These are phyloP conservation scores for Rhodocollybia butyracea DNA, from an alignment of 768 basidiomycete species.

Conservation along the genomic window DNA sequence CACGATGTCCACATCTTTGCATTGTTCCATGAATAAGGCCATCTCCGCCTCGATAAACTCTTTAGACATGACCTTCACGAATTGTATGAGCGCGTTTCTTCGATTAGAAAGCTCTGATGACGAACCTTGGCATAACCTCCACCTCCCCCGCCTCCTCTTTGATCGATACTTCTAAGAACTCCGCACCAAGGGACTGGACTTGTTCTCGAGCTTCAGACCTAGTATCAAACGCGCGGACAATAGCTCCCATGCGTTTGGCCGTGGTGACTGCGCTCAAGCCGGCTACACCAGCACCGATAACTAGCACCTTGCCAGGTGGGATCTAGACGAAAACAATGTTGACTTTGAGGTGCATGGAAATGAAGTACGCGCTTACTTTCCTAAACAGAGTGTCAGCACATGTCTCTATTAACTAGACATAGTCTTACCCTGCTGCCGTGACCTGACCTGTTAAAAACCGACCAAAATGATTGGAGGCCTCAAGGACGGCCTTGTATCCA, in stretches of 20 bases:
- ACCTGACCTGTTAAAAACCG: constrained; percentile 89
- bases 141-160: constrained; percentile 76
- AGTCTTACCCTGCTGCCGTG: constrained; percentile 78
- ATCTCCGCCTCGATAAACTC: constrained; percentile 67
- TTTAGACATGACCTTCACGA: constrained; percentile 56
- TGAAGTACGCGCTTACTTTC: constrained; percentile 31
- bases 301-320: constrained; percentile 80
- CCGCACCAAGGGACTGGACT: constrained; percentile 85
- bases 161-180: constrained; percentile 80
- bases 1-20: constrained; percentile 86
- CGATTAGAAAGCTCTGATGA: not conserved
- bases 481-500: constrained; percentile 90
- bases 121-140: constrained; percentile 83
- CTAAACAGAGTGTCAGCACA: constrained; percentile 20
- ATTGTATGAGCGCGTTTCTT: not conserved
- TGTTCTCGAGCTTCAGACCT: constrained; percentile 84
- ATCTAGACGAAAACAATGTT: constrained; percentile 43
- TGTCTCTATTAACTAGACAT: not conserved
- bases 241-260: constrained; percentile 79
- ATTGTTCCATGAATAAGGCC: constrained; percentile 83
- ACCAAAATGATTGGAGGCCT: constrained; percentile 88
- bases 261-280: constrained; percentile 87
- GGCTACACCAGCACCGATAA: constrained; percentile 88
- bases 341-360: not conserved
- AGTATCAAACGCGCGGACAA: constrained; percentile 87